Evolutionary conservation across 2,329 filamentous ascomycete species (phyloP).

Genomic region (Phaeophleospora eucalypticola): DNA sequence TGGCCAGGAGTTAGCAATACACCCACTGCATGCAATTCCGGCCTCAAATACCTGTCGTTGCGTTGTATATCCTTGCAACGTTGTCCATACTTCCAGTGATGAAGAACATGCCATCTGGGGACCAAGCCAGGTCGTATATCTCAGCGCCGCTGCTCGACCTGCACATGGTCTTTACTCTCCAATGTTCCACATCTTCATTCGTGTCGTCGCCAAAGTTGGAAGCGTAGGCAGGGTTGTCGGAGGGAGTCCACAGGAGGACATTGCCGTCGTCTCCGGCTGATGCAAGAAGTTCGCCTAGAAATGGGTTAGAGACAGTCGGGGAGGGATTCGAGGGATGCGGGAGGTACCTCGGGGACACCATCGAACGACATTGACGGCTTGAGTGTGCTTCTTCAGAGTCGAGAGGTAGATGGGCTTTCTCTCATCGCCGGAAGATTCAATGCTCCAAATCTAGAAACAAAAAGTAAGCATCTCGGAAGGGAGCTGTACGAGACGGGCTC

Average conservation of each 20-base stretch:
- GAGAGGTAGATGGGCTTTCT: conserved; percentile 87
- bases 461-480: not conserved
- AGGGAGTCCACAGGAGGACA: conserved; percentile 91
- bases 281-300: conserved; percentile 79
- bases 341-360: conserved; percentile 81
- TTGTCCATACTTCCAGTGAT: conserved; percentile 99
- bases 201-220: conserved; percentile 73
- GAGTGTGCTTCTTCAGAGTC: conserved; percentile 87
- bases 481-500: not conserved
- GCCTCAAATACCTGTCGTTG: conserved; percentile 65
- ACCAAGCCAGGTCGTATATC: conserved; percentile 98
- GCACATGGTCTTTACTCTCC: conserved; percentile 97
- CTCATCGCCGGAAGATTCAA: conserved; percentile 79
- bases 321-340: not conserved
- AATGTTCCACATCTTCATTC: conserved; percentile 90
- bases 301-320: not conserved
- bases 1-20: conserved; percentile 30
- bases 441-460: conserved; percentile 73
- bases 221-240: conserved; percentile 64
- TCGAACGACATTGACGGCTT: conserved; percentile 95
- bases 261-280: conserved; percentile 97
- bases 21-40: not conserved
- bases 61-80: conserved; percentile 93
- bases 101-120: conserved; percentile 92
- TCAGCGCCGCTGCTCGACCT: conserved; percentile 81